A percentile compares a stretch with the other conserved stretches of the same genome.
phyloP scores from a whole-genome alignment of 192 early-diverging fungal genomes.

The Podila epigama region DNA sequence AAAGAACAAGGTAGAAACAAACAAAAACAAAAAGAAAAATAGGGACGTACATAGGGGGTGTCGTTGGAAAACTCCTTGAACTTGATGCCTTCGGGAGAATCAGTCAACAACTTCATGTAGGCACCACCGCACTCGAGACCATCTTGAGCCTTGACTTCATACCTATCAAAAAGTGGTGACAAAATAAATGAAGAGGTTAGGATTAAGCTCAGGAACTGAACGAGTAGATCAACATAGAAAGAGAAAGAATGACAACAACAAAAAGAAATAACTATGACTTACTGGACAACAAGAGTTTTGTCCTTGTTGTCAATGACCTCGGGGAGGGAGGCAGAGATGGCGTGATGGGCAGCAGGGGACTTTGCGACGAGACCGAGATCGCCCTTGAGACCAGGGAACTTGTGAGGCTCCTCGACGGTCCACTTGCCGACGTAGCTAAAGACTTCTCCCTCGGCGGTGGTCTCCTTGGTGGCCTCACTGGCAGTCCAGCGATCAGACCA shows the following conservation, averaged over 20 bases:
- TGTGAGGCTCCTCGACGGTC: slow-evolving; percentile 72
- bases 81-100: slow-evolving; percentile 58
- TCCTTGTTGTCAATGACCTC: slow-evolving; percentile 72
- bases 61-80: slow-evolving; percentile 76
- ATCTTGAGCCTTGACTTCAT: slow-evolving; percentile 88
- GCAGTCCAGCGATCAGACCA: slow-evolving; percentile 69
- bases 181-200: background rate
- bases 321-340: slow-evolving; percentile 77
- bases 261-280: slow-evolving; percentile 16
- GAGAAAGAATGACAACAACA: too few species aligned
- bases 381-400: slow-evolving; percentile 64
- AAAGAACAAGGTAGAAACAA: background rate
- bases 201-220: background rate
- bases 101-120: slow-evolving; percentile 85
- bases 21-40: background rate
- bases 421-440: slow-evolving; percentile 74
- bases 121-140: slow-evolving; percentile 90
- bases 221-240: too few species aligned
- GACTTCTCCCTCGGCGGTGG: slow-evolving; percentile 74
- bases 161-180: slow-evolving; percentile 28
- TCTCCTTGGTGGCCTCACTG: slow-evolving; percentile 71
- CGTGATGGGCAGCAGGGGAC: slow-evolving; percentile 81
- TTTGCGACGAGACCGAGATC: slow-evolving; percentile 84
- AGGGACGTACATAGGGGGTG: slow-evolving; percentile 68
- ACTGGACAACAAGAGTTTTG: slow-evolving; percentile 81